phyloP scores from a whole-genome alignment of 495 filamentous ascomycete genomes.

The Podospora bellae-mahoneyi region DNA sequence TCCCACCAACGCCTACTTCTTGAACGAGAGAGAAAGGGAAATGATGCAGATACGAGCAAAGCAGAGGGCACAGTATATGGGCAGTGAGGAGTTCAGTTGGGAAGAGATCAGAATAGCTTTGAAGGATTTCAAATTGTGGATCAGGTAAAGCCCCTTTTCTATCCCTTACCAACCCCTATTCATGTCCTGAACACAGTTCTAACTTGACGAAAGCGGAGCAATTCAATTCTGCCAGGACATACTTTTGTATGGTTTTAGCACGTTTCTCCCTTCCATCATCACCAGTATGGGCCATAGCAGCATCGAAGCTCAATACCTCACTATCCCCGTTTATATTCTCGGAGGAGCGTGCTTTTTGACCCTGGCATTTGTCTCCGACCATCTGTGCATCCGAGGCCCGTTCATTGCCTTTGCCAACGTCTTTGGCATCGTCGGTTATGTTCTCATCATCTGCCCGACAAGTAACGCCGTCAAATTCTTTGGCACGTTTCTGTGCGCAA shows the following conservation, averaged over 20 bases:
- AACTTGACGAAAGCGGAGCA: constrained; percentile 30
- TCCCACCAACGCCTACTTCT: constrained; percentile 45
- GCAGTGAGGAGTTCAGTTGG: constrained; percentile 50
- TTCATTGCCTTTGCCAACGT: constrained; percentile 45
- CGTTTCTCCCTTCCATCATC: constrained; percentile 58
- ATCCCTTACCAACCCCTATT: not conserved
- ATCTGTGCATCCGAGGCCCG: constrained; percentile 26
- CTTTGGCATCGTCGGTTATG: constrained; percentile 51
- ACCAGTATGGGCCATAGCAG: constrained; percentile 49
- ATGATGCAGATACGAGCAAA: constrained; percentile 47
- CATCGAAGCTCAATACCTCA: constrained; percentile 43
- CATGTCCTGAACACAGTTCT: constrained; percentile 13
- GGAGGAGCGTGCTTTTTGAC: constrained; percentile 43
- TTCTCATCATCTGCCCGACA: constrained; percentile 42
- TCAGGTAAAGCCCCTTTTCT: constrained; percentile 15
- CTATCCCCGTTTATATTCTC: constrained; percentile 39
- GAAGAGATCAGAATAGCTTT: constrained; percentile 47
- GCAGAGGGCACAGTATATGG: constrained; percentile 41
- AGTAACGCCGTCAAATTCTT: constrained; percentile 49
- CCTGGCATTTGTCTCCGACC: constrained; percentile 43
- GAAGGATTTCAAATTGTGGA: constrained; percentile 35
- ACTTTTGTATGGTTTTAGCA: constrained; percentile 57
- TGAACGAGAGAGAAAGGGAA: constrained; percentile 48
- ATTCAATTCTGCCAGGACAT: constrained; percentile 54
- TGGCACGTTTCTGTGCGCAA: constrained; percentile 52